Percentiles rank a stretch among this genome's conserved stretches.
Conservation (phyloP, 148 eudicot species). For the Linanthus parryae region DNA sequence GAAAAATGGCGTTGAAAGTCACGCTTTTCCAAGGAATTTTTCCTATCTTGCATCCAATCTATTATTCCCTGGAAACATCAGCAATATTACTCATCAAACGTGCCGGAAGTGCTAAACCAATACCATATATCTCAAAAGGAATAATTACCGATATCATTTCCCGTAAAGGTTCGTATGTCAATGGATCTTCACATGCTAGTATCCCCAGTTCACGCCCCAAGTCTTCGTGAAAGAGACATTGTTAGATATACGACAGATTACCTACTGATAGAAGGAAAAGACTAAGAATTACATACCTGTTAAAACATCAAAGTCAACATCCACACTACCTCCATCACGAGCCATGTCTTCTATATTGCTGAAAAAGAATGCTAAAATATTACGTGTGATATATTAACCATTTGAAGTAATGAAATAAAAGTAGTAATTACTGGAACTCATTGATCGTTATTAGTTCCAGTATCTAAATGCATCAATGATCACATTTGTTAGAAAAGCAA, state of each 20-base stretch:
- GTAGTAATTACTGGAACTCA: too few relatives aligned
- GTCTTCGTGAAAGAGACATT: constrained; percentile 42
- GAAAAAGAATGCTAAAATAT: constrained; percentile 33
- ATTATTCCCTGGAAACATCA: constrained; percentile 43
- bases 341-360: constrained; percentile 97
- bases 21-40: constrained; percentile 58
- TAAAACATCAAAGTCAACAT: constrained; percentile 68
- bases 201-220: constrained; percentile 75
- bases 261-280: not conserved
- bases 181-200: constrained; percentile 35
- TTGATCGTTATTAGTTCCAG: too few relatives aligned
- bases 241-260: constrained; percentile 25
- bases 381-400: too few relatives aligned
- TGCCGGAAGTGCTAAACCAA: not conserved
- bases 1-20: constrained; percentile 70
- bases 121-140: not conserved
- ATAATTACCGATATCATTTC: constrained; percentile 72
- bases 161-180: constrained; percentile 65
- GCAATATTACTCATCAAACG: not conserved
- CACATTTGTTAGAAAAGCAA: too few relatives aligned
- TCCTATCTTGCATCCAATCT: constrained; percentile 69
- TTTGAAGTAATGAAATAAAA: too few relatives aligned
- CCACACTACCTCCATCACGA: constrained; percentile 88
- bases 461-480: too few relatives aligned
- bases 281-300: constrained; percentile 46